Evolutionary conservation across 495 filamentous ascomycete species (phyloP).

Genomic region (Choiromyces venosus): DNA sequence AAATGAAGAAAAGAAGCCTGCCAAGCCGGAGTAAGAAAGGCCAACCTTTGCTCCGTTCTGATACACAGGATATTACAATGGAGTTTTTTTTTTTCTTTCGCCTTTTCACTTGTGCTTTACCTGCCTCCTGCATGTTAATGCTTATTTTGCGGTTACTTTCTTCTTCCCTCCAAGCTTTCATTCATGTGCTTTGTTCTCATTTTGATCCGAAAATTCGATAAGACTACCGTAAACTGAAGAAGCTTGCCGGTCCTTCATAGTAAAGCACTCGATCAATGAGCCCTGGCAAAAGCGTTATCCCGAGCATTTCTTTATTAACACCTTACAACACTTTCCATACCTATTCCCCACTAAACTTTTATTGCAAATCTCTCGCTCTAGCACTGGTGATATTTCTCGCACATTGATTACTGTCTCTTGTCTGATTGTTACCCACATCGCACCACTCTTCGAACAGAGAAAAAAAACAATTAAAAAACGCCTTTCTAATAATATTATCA

Average conservation of each 20-base stretch:
- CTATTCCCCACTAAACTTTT: background rate
- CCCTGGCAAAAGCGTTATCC: too few relatives aligned
- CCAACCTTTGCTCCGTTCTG: background rate
- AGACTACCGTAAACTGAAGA: background rate
- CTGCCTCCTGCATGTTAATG: background rate
- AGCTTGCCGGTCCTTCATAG: background rate
- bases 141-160: background rate
- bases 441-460: too few relatives aligned
- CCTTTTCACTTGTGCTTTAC: background rate
- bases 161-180: background rate
- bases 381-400: too few relatives aligned
- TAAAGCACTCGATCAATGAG: background rate
- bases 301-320: background rate
- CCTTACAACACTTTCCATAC: background rate
- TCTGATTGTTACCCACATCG: too few relatives aligned
- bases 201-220: background rate
- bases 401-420: too few relatives aligned
- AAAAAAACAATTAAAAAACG: too few relatives aligned
- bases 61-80: too few relatives aligned
- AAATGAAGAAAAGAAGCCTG: background rate
- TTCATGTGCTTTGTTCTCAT: background rate
- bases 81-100: too few relatives aligned
- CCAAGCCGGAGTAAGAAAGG: background rate
- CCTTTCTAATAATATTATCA: too few relatives aligned
- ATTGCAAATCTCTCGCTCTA: too few relatives aligned